phyloP scores from a whole-genome alignment of 805 yeast genomes.

The Candida manassasensis region DNA sequence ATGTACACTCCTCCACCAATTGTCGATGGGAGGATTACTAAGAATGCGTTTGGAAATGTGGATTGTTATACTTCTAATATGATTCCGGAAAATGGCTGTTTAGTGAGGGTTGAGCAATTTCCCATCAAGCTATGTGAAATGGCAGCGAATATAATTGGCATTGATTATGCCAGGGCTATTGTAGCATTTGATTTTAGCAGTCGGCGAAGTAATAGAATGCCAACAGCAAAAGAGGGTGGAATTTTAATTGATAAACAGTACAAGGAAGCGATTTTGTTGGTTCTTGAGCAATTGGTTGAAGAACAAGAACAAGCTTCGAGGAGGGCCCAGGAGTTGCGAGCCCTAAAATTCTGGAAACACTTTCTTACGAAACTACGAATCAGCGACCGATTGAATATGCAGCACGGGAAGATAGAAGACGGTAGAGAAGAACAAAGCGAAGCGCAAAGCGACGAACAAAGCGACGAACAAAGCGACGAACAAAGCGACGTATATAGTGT shows the following conservation, averaged over 20 bases:
- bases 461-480: constrained; percentile 16
- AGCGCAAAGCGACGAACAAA: too few species aligned
- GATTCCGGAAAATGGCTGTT: constrained; percentile 78
- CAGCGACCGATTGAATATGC: constrained; percentile 38
- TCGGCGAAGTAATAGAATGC: constrained; percentile 30
- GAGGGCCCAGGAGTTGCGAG: constrained; percentile 41
- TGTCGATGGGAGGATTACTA: constrained; percentile 62
- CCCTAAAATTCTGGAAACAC: constrained; percentile 51
- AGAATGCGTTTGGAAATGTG: constrained; percentile 77
- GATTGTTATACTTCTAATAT: constrained; percentile 74
- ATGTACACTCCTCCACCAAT: constrained; percentile 62
- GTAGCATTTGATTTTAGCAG: constrained; percentile 75
- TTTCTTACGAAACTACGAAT: constrained; percentile 49
- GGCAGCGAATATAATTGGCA: constrained; percentile 66
- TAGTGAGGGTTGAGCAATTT: constrained; percentile 32
- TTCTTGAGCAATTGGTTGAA: constrained; percentile 44
- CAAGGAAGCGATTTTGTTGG: constrained; percentile 54
- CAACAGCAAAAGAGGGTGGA: constrained; percentile 69
- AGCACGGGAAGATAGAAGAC: constrained; percentile 43
- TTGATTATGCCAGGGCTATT: constrained; percentile 86
- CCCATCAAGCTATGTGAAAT: constrained; percentile 49
- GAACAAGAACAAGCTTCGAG: constrained; percentile 46
- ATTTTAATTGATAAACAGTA: constrained; percentile 64
- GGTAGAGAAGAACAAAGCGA: constrained; percentile 6
- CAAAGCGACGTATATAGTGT: constrained; percentile 5